phyloP scores from a whole-genome alignment of 768 basidiomycete species.

The Boletus insuetus region DNA sequence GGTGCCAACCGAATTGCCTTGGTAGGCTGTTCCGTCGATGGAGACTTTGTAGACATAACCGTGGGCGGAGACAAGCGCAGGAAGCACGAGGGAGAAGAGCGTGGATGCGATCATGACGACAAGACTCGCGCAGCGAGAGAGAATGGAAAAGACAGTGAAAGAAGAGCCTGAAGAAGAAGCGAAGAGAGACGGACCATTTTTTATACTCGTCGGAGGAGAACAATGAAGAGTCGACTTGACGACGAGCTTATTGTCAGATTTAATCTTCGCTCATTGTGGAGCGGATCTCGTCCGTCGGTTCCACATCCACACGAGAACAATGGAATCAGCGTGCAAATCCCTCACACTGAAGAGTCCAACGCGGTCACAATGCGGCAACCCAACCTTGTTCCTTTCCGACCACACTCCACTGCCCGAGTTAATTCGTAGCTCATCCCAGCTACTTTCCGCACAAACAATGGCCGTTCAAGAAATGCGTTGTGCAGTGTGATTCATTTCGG shows the following conservation, averaged over 20 bases:
- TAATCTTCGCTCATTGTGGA: too few species aligned
- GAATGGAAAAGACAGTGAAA: not conserved
- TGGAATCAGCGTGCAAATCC: too few species aligned
- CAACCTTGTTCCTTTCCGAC: too few species aligned
- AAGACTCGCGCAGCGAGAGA: slow-evolving; percentile 24
- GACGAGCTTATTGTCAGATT: not conserved
- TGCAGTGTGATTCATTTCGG: slow-evolving; percentile 4
- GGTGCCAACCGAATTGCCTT: slow-evolving; percentile 31
- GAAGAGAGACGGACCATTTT: not conserved
- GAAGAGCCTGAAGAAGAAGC: not conserved
- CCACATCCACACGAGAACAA: too few species aligned
- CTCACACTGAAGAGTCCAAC: too few species aligned
- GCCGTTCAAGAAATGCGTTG: not conserved
- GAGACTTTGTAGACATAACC: slow-evolving; percentile 26
- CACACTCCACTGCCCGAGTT: too few species aligned
- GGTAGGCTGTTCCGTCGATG: slow-evolving; percentile 29
- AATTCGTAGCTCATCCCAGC: too few species aligned
- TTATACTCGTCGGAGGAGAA: not conserved
- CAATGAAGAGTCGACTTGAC: slow-evolving; percentile 1
- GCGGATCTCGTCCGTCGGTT: too few species aligned
- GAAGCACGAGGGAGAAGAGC: slow-evolving; percentile 19
- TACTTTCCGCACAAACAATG: not conserved
- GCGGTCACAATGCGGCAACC: not conserved
- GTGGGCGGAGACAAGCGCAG: slow-evolving; percentile 28
- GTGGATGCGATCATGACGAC: slow-evolving; percentile 14